phyloP scores from a whole-genome alignment of 2,329 filamentous ascomycete species.

The Sporothrix mexicana region DNA sequence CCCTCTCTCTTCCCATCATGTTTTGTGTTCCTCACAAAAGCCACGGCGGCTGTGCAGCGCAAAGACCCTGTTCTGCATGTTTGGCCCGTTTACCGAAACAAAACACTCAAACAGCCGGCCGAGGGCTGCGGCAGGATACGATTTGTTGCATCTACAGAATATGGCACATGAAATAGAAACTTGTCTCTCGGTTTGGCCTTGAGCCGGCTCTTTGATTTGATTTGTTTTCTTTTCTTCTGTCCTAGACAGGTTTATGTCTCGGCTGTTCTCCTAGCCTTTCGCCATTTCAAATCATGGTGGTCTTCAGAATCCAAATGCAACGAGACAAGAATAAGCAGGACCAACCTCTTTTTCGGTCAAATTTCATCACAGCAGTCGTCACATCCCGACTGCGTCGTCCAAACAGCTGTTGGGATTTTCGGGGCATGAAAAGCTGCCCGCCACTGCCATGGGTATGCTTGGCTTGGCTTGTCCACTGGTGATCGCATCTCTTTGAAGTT shows the following conservation, averaged over 20 bases:
- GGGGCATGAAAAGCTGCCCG: not conserved
- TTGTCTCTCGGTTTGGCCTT: not conserved
- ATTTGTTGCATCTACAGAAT: constrained; percentile 1
- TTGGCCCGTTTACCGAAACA: constrained; percentile 25
- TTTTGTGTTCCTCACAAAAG: not conserved
- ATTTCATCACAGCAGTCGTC: not conserved
- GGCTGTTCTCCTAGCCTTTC: not conserved
- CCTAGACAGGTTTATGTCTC: not conserved
- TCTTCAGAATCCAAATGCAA: not conserved
- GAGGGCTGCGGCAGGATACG: constrained; percentile 8
- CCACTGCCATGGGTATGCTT: not conserved
- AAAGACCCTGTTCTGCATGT: constrained; percentile 5
- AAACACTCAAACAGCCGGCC: constrained; percentile 25
- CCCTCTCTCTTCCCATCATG: not conserved
- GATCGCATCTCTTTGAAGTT: not conserved
- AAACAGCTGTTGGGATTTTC: not conserved
- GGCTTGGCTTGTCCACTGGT: not conserved
- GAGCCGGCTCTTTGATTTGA: constrained; percentile 4
- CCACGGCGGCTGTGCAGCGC: constrained; percentile 25
- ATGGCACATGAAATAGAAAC: not conserved
- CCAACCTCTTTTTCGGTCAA: not conserved
- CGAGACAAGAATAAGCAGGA: not conserved
- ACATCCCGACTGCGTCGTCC: not conserved
- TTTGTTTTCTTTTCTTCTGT: not conserved
- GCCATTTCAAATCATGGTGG: not conserved